These are phyloP conservation scores for Crassisporium funariophilum DNA, from an alignment of 768 basidiomycete genomes.

Conservation along the genomic window DNA sequence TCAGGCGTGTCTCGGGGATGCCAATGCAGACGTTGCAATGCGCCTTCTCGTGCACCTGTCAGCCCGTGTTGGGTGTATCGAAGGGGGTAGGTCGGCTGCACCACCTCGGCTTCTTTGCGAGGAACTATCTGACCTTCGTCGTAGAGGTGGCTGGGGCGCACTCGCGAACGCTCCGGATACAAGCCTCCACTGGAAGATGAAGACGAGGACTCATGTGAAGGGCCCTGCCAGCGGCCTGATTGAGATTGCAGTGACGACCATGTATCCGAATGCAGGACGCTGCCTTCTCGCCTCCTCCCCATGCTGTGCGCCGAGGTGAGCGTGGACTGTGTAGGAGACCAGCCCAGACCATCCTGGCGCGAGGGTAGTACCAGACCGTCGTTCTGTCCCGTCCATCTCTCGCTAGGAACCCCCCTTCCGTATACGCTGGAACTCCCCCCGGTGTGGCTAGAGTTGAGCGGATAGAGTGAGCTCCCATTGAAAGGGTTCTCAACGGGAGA, in stretches of 20 bases:
- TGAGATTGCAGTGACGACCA: slow-evolving; percentile 41
- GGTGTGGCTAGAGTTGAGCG: slow-evolving; percentile 26
- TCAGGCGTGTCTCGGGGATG: slow-evolving; percentile 36
- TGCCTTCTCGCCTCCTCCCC: slow-evolving; percentile 35
- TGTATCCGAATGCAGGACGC: slow-evolving; percentile 30
- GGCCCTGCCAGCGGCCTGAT: slow-evolving; percentile 41
- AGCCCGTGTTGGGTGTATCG: slow-evolving; percentile 30
- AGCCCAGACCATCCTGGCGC: slow-evolving; percentile 27
- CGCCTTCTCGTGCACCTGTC: slow-evolving; percentile 29
- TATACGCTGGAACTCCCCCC: slow-evolving; percentile 27
- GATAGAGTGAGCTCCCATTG: slow-evolving; percentile 33
- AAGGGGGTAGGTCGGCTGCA: slow-evolving; percentile 23
- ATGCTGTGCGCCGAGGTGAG: slow-evolving; percentile 26
- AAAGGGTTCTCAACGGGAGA: slow-evolving; percentile 41
- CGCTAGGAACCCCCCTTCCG: slow-evolving; percentile 24
- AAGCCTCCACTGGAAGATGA: slow-evolving; percentile 25
- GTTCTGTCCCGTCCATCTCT: slow-evolving; percentile 33
- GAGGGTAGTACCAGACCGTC: slow-evolving; percentile 30
- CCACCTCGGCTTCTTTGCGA: slow-evolving; percentile 34
- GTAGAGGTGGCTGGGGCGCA: slow-evolving; percentile 40
- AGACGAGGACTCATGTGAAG: slow-evolving; percentile 27
- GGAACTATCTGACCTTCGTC: slow-evolving; percentile 27
- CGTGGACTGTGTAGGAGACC: slow-evolving; percentile 19
- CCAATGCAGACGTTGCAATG: slow-evolving; percentile 41
- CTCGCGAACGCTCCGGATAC: slow-evolving; percentile 39